Evolutionary conservation across 2,329 filamentous ascomycete species (phyloP).

Genomic region (Aureobasidium pullulans): DNA sequence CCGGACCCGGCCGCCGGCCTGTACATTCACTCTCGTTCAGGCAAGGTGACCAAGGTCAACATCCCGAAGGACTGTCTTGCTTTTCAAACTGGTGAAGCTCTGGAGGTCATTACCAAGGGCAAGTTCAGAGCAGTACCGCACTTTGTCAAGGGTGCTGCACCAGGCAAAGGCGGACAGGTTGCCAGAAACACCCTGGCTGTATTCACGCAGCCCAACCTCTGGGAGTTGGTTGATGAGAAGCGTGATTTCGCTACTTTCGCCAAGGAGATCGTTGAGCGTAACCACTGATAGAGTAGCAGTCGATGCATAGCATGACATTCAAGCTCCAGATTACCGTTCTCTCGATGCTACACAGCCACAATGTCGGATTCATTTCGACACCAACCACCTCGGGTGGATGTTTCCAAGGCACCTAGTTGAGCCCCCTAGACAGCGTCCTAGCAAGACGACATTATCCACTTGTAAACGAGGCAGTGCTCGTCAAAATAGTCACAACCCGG

Average conservation of each 20-base stretch:
- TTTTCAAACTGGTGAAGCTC: constrained; percentile 89
- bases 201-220: constrained; percentile 91
- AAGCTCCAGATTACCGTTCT: too few species aligned
- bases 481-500: too few species aligned
- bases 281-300: constrained; percentile 27
- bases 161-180: constrained; percentile 39
- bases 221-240: constrained; percentile 65
- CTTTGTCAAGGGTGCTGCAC: constrained; percentile 73
- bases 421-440: too few species aligned
- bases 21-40: constrained; percentile 86
- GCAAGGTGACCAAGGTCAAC: constrained; percentile 77
- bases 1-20: constrained; percentile 80
- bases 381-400: too few species aligned
- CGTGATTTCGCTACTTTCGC: constrained; percentile 73
- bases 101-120: constrained; percentile 86
- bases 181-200: constrained; percentile 80
- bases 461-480: too few species aligned
- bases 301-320: too few species aligned
- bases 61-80: constrained; percentile 88
- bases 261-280: constrained; percentile 41
- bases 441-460: too few species aligned
- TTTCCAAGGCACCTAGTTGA: too few species aligned
- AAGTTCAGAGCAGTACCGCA: constrained; percentile 92
- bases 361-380: too few species aligned
- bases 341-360: too few species aligned